A percentile compares a stretch with the other conserved stretches of the same genome.
Conservation (phyloP, 1,139 yeast genomes). For the Zygosaccharomyces sapae region DNA sequence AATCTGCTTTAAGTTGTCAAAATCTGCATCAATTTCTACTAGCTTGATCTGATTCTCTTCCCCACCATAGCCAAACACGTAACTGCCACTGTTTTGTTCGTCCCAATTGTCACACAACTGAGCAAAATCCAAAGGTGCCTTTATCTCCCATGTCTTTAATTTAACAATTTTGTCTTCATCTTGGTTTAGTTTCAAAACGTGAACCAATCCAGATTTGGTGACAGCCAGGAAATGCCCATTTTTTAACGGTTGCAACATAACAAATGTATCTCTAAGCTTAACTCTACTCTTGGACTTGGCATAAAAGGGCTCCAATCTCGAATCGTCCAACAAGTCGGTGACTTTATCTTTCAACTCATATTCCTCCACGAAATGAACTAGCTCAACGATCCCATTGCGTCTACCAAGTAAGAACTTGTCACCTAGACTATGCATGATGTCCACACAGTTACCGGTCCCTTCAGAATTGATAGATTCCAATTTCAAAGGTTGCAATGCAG, state of each 20-base stretch:
- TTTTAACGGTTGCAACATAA: constrained; percentile 22
- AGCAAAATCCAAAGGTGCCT: constrained; percentile 44
- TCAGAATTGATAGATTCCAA: constrained; percentile 42
- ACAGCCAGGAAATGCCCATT: constrained; percentile 35
- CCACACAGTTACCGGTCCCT: constrained; percentile 34
- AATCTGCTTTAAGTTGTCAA: constrained; percentile 34
- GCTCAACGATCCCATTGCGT: constrained; percentile 32
- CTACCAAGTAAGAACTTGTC: constrained; percentile 28
- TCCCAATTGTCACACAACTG: constrained; percentile 46
- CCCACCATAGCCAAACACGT: constrained; percentile 65
- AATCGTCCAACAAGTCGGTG: constrained; percentile 23
- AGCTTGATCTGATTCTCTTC: constrained; percentile 63
- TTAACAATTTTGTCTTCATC: constrained; percentile 19
- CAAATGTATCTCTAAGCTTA: constrained; percentile 29
- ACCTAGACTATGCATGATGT: constrained; percentile 12
- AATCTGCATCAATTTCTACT: constrained; percentile 39
- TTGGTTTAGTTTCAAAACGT: constrained; percentile 37
- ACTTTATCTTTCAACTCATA: constrained; percentile 18
- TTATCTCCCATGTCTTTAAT: constrained; percentile 25
- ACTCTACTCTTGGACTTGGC: constrained; percentile 30
- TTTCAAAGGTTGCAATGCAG: constrained; percentile 51
- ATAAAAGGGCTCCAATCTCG: constrained; percentile 23
- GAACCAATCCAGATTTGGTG: constrained; percentile 49
- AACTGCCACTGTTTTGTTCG: constrained; percentile 33
- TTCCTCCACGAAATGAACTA: constrained; percentile 19